A percentile compares a stretch with the other conserved stretches of the same genome.
These are phyloP conservation scores for Ceratopteris richardii DNA, from an alignment of 75 land plant genomes.

Conservation along the genomic window DNA sequence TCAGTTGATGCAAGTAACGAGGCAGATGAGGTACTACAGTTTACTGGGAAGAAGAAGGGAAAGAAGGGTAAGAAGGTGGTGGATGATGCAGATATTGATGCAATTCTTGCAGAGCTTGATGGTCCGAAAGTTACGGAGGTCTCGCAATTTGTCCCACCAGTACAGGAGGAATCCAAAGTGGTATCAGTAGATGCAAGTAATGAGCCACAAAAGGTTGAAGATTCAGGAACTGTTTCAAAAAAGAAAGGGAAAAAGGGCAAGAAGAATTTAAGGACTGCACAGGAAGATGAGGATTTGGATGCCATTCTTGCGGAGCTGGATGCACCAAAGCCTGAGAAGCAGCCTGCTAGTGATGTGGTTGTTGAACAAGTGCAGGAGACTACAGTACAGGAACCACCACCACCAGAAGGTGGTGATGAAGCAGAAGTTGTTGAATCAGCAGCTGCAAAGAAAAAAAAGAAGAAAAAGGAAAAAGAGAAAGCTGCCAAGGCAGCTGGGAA, in stretches of 20 bases:
- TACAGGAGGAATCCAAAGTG: neutral
- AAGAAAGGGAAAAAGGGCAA: slow-evolving; percentile 66
- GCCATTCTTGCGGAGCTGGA: slow-evolving; percentile 77
- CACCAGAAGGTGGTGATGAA: slow-evolving; percentile 27
- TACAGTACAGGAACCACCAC: slow-evolving; percentile 13
- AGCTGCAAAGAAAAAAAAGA: slow-evolving; percentile 85
- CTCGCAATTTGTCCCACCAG: neutral
- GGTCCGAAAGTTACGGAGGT: neutral
- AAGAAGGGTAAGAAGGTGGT: slow-evolving; percentile 24
- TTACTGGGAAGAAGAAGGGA: slow-evolving; percentile 11
- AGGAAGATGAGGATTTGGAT: slow-evolving; percentile 90
- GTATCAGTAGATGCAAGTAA: neutral
- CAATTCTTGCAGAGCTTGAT: slow-evolving; percentile 19
- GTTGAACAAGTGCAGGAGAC: slow-evolving; percentile 23
- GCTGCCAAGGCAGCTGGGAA: slow-evolving; percentile 48
- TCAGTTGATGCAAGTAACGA: neutral
- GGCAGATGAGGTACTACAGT: too few relatives aligned
- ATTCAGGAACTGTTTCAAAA: slow-evolving; percentile 29
- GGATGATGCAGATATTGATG: slow-evolving; percentile 18
- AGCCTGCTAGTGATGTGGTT: slow-evolving; percentile 1
- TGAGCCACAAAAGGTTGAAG: slow-evolving; percentile 2
- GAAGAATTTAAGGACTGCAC: slow-evolving; percentile 62
- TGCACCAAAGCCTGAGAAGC: slow-evolving; percentile 21
- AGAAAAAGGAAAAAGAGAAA: slow-evolving; percentile 93
- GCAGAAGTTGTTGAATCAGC: slow-evolving; percentile 37